Evolutionary conservation across 345 rosid species (phyloP).

Genomic region (Melaleuca quinquenervia): DNA sequence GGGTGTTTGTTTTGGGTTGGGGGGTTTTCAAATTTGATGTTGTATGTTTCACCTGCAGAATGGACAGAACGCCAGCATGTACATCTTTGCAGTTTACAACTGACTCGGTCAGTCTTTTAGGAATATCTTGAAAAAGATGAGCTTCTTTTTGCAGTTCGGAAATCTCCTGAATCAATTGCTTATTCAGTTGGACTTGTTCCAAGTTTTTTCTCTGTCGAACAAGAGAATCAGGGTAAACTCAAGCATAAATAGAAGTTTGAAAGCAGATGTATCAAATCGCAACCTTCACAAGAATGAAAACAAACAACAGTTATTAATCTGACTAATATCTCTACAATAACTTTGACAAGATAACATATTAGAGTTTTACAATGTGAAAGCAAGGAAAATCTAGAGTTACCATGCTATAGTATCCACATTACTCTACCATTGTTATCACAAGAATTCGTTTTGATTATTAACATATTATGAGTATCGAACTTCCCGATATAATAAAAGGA

Average conservation of each 20-base stretch:
- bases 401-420: not conserved
- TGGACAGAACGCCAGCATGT: constrained; percentile 33
- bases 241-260: not conserved
- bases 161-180: constrained; percentile 42
- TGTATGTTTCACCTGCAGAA: constrained; percentile 41
- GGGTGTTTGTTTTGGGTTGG: not conserved
- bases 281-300: not conserved
- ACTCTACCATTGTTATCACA: not conserved
- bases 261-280: not conserved
- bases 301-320: not conserved
- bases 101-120: constrained; percentile 35
- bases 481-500: not conserved
- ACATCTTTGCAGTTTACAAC: constrained; percentile 40
- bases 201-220: constrained; percentile 43
- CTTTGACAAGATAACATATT: not conserved
- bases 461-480: not conserved
- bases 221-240: not conserved
- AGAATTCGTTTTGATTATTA: not conserved
- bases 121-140: constrained; percentile 24
- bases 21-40: not conserved
- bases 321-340: not conserved
- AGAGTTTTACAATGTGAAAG: not conserved
- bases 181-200: constrained; percentile 42
- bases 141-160: constrained; percentile 52
- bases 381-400: not conserved